Conservation (phyloP, 306 rosid species). For the Quercus variabilis region DNA sequence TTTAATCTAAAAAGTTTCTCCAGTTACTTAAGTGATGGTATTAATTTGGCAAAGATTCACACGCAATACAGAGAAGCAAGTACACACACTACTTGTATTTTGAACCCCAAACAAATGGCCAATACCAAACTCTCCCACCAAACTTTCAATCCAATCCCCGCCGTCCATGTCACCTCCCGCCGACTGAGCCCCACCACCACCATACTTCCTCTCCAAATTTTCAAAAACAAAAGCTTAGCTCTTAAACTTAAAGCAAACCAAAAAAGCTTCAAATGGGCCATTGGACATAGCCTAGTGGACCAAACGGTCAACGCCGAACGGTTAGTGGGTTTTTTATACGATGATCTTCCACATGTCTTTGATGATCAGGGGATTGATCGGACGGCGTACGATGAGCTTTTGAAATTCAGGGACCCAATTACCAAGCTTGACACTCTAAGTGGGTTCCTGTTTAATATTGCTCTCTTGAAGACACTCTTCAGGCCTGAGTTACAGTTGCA, state of each 20-base stretch:
- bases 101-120: constrained; percentile 36
- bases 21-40: too few relatives aligned
- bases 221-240: constrained; percentile 11
- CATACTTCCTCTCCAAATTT: constrained; percentile 9
- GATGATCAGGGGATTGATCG: constrained; percentile 85
- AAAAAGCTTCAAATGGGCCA: constrained; percentile 39
- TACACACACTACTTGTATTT: neutral
- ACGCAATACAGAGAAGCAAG: neutral
- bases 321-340: constrained; percentile 62
- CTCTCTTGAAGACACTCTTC: constrained; percentile 66
- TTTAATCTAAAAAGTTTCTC: too few relatives aligned
- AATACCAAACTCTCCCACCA: constrained; percentile 37
- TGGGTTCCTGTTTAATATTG: constrained; percentile 77
- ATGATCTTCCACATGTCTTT: constrained; percentile 78
- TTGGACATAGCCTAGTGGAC: constrained; percentile 53
- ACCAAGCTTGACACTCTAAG: constrained; percentile 71
- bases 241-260: neutral
- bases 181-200: neutral
- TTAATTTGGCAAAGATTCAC: constrained; percentile 24
- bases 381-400: constrained; percentile 76
- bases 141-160: constrained; percentile 32
- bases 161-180: constrained; percentile 23
- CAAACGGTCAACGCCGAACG: constrained; percentile 47
- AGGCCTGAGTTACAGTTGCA: constrained; percentile 61
- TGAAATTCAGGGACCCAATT: constrained; percentile 83